Conservation (phyloP, 441 rosid genomes). For the Syzygium malaccense region DNA sequence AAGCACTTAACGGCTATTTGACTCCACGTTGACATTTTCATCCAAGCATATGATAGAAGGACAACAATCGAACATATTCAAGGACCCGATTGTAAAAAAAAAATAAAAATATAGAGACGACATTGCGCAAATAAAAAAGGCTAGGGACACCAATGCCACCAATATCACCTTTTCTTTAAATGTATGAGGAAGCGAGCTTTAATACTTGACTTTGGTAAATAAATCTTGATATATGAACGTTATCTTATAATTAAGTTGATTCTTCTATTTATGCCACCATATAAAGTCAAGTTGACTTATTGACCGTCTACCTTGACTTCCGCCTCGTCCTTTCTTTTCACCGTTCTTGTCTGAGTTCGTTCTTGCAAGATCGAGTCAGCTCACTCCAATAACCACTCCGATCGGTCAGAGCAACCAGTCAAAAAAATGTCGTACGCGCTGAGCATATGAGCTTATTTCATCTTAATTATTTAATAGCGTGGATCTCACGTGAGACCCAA, state of each 20-base stretch:
- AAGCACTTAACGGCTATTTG: neutral
- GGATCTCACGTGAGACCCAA: neutral
- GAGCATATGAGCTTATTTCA: neutral
- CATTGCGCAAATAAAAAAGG: neutral
- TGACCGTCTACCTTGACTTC: neutral
- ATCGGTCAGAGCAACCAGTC: neutral
- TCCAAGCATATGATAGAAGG: neutral
- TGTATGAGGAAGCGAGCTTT: neutral
- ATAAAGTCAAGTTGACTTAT: neutral
- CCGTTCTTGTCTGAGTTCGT: neutral
- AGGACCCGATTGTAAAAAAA: neutral
- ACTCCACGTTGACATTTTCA: neutral
- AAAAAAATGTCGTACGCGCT: rapidly evolving
- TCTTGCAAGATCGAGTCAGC: neutral
- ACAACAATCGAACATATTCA: neutral
- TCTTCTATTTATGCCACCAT: neutral
- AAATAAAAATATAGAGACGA: neutral
- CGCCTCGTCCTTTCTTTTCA: neutral
- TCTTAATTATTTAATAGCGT: neutral
- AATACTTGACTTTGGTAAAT: neutral
- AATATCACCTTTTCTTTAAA: neutral
- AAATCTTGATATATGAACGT: neutral
- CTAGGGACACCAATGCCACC: neutral
- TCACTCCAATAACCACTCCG: neutral
- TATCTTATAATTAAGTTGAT: neutral